Evolutionary conservation across 1,284 basidiomycete genomes (phyloP).

Genomic region (Marasmius sp.): DNA sequence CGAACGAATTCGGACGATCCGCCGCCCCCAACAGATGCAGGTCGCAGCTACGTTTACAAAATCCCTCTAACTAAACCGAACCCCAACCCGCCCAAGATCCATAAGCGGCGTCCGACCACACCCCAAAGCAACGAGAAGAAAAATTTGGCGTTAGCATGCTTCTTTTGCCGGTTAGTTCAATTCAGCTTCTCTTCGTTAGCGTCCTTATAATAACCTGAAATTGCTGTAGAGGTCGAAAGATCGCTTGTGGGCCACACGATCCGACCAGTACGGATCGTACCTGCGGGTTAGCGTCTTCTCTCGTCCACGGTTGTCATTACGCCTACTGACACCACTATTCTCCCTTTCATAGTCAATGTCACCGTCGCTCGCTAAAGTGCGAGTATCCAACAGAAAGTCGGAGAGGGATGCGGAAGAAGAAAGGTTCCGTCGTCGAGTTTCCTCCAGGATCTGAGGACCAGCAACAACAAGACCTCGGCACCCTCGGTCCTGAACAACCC

Average conservation of each 20-base stretch:
- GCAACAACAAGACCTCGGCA: conserved; percentile 1
- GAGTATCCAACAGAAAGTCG: conserved; percentile 20
- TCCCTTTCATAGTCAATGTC: conserved; percentile 15
- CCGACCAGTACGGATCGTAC: conserved; percentile 22
- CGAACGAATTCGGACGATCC: conserved; percentile 5
- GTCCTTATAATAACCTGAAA: background rate
- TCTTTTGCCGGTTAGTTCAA: conserved; percentile 24
- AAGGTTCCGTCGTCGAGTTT: conserved; percentile 3
- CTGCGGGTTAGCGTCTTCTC: conserved; percentile 23
- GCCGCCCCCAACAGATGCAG: background rate
- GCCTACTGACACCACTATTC: background rate
- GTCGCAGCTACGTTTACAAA: conserved; percentile 13
- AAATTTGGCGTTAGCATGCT: conserved; percentile 25
- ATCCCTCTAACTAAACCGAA: conserved; percentile 12
- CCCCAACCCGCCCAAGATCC: conserved; percentile 4
- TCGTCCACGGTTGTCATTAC: background rate
- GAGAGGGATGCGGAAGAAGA: conserved; percentile 20
- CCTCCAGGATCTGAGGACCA: background rate
- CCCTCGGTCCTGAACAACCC: background rate
- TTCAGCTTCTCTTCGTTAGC: conserved; percentile 2
- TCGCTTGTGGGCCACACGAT: conserved; percentile 27
- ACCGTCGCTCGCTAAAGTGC: conserved; percentile 17
- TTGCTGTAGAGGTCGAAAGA: conserved; percentile 21
- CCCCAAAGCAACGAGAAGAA: conserved; percentile 23
- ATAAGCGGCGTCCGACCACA: conserved; percentile 9